Conservation (phyloP, 139 green algal species). For the Picochlorum sp. region DNA sequence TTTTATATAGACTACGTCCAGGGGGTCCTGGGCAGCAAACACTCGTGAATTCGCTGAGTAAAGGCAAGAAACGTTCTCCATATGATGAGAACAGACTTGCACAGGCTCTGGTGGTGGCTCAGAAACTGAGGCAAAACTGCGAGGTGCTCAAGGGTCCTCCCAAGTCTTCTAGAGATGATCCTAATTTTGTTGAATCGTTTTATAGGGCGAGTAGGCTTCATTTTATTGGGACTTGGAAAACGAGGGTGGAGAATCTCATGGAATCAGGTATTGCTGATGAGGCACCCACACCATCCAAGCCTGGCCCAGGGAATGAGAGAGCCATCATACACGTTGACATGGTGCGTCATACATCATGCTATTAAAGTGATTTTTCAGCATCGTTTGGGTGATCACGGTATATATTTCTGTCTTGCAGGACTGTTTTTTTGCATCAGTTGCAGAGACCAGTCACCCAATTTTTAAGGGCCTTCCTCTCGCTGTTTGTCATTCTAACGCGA, state of each 20-base stretch:
- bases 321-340: conserved; percentile 92
- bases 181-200: conserved; percentile 71
- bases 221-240: conserved; percentile 82
- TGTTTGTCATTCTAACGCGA: conserved; percentile 56
- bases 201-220: conserved; percentile 63
- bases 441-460: conserved; percentile 41
- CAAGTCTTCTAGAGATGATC: conserved; percentile 51
- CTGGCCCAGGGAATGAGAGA: neutral
- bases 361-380: neutral
- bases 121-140: conserved; percentile 44
- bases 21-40: conserved; percentile 38
- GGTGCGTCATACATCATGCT: neutral
- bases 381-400: neutral
- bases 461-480: conserved; percentile 48
- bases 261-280: conserved; percentile 10
- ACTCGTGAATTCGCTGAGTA: neutral
- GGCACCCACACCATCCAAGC: conserved; percentile 15
- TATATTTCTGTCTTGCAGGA: conserved; percentile 39
- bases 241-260: conserved; percentile 61
- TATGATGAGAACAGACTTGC: neutral
- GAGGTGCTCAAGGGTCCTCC: conserved; percentile 56
- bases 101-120: conserved; percentile 39
- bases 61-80: neutral
- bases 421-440: conserved; percentile 91
- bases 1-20: conserved; percentile 24